Conservation (phyloP, 202 grass and related monocot species). For the Panicum virgatum region DNA sequence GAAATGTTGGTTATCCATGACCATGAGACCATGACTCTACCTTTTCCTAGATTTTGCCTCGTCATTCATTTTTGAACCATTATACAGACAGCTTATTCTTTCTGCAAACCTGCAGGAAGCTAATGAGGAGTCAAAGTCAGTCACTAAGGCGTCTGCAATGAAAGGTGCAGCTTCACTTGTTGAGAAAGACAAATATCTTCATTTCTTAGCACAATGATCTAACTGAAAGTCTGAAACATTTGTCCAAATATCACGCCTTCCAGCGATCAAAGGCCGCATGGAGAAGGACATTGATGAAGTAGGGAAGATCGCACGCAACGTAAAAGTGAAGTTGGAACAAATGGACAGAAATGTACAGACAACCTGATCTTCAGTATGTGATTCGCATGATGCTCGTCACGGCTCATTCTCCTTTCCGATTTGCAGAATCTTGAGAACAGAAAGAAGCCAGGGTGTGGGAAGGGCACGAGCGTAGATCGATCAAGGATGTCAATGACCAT, state of each 20-base stretch:
- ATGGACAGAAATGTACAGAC: constrained; percentile 80
- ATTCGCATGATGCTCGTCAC: neutral
- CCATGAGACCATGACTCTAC: neutral
- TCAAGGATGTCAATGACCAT: constrained; percentile 89
- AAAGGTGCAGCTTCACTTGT: constrained; percentile 51
- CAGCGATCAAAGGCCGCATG: constrained; percentile 82
- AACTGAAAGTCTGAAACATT: neutral
- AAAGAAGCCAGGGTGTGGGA: constrained; percentile 71
- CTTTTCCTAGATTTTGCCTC: neutral
- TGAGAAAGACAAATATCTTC: neutral
- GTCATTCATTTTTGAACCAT: neutral
- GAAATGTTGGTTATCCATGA: neutral
- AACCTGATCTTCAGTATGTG: neutral
- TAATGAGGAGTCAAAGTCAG: constrained; percentile 82
- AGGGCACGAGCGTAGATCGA: constrained; percentile 79
- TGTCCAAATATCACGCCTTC: neutral
- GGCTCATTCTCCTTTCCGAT: constrained; percentile 4
- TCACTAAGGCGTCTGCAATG: constrained; percentile 75
- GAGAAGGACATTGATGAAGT: constrained; percentile 84
- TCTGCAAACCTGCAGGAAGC: constrained; percentile 54
- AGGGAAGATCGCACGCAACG: constrained; percentile 53
- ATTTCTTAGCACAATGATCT: neutral
- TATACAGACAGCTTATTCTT: neutral
- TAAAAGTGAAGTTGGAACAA: constrained; percentile 83
- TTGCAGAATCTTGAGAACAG: constrained; percentile 81